phyloP scores from a whole-genome alignment of 108 stramenopile genomes.

The Stephanodiscus triporus region DNA sequence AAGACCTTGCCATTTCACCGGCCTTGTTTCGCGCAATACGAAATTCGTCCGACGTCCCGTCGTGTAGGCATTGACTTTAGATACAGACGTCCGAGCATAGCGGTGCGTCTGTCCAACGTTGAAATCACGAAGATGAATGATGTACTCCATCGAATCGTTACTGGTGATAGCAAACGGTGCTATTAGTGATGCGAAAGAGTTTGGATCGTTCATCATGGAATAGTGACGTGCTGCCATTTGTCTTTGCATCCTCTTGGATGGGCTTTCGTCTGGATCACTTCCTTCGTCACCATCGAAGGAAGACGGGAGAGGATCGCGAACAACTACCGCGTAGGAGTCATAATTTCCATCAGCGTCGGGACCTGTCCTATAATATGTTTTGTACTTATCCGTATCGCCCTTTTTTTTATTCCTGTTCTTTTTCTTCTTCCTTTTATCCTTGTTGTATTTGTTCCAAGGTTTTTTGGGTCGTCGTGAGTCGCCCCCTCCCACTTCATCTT shows the following conservation, averaged over 20 bases:
- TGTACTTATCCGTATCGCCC: conserved; percentile 49
- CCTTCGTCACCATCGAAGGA: conserved; percentile 10
- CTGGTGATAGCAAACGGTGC: conserved; percentile 49
- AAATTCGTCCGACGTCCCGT: conserved; percentile 65
- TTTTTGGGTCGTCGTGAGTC: conserved; percentile 8
- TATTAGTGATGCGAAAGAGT: conserved; percentile 57
- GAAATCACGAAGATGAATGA: conserved; percentile 64
- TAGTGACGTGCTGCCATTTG: conserved; percentile 34
- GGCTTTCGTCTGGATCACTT: conserved; percentile 26
- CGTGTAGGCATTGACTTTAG: conserved; percentile 72
- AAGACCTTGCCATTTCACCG: conserved; percentile 69
- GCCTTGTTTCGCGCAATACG: conserved; percentile 62
- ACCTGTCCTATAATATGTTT: conserved; percentile 35
- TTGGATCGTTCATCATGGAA: conserved; percentile 62
- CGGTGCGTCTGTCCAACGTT: conserved; percentile 65
- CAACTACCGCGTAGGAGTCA: conserved; percentile 55
- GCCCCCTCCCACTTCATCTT: conserved; percentile 9
- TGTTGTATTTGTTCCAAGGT: conserved; percentile 17
- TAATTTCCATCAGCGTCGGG: conserved; percentile 74
- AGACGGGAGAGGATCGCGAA: conserved; percentile 42
- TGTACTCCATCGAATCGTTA: conserved; percentile 34
- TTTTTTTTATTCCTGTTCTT: conserved; percentile 29
- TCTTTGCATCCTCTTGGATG: conserved; percentile 53
- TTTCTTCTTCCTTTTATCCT: neutral
- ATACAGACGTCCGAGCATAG: conserved; percentile 57